Evolutionary conservation across 1,284 basidiomycete species (phyloP).

Genomic region (Trichosporon coremiiforme): DNA sequence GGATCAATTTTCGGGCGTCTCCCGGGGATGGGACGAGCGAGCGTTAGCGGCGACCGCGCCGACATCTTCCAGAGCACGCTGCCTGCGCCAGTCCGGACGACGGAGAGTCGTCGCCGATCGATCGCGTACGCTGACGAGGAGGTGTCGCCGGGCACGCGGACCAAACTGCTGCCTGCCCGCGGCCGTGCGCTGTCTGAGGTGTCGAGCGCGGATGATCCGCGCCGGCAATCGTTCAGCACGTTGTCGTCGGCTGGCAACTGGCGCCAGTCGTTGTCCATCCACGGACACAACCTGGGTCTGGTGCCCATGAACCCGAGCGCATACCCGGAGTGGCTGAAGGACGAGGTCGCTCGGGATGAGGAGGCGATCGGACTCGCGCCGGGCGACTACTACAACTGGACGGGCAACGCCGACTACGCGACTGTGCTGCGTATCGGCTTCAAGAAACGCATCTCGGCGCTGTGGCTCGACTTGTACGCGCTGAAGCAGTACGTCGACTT

Average conservation of each 20-base stretch:
- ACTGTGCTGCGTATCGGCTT: slow-evolving; percentile 85
- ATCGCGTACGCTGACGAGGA: slow-evolving; percentile 1
- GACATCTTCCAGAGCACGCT: slow-evolving; percentile 53
- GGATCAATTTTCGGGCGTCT: slow-evolving; percentile 35
- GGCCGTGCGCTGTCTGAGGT: slow-evolving; percentile 38
- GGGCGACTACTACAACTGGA: slow-evolving; percentile 66
- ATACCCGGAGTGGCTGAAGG: slow-evolving; percentile 41
- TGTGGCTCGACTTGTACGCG: slow-evolving; percentile 83
- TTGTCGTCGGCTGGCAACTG: slow-evolving; percentile 37
- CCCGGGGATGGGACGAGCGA: slow-evolving; percentile 21
- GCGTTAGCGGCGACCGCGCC: slow-evolving; percentile 40
- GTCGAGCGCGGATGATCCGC: slow-evolving; percentile 37
- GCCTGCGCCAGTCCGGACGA: slow-evolving; percentile 33
- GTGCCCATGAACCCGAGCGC: slow-evolving; percentile 43
- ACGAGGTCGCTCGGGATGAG: slow-evolving; percentile 23
- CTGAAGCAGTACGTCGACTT: slow-evolving; percentile 88
- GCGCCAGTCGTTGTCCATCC: slow-evolving; percentile 19
- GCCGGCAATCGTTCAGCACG: slow-evolving; percentile 50
- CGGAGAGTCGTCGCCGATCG: slow-evolving; percentile 19
- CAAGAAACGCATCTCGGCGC: slow-evolving; percentile 84
- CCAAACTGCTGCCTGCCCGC: slow-evolving; percentile 26
- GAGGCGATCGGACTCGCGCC: slow-evolving; percentile 23
- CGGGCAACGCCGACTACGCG: slow-evolving; percentile 77
- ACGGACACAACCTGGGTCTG: slow-evolving; percentile 28
- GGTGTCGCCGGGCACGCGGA: slow-evolving; percentile 24